Evolutionary conservation across 805 yeast species (phyloP), one percentile per base, ranked within the genome.

Genomic region (Starmerella riodocensis): DNA sequence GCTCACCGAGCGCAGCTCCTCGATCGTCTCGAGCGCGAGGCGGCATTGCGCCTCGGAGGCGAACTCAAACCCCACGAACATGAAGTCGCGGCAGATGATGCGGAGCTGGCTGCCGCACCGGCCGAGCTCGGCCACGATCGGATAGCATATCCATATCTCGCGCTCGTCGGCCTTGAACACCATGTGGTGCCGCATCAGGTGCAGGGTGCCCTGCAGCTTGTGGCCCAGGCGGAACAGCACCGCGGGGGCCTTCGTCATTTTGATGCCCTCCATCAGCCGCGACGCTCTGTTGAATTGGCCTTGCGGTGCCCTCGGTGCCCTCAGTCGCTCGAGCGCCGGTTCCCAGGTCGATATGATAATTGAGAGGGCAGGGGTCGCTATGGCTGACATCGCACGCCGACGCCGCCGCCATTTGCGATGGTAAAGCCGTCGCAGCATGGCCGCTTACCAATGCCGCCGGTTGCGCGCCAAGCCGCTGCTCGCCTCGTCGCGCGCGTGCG

Each of bases 101-200:
- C 93, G 71, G 33, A 88, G 61, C 36, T 50, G 21, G 43, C 49
- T 13, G 17, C 45, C 38, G 42, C 45, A 37, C 29, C 55, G 47
- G 33, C 50, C 49, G 20, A 52, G 53, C 29, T 57, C 66, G 34
- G 73, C 77, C 24, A 86, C 75, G 46, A 85, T 72, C 1, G 96
- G 95, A 58, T 84, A 88, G 43, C 93, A 79, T 23, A 84, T 69
- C 98, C 97, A 91, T 23, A 83, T 71, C 57, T 91, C 97, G 41
- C 74, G 64, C 48, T 44, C 47, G 3, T 42, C 42, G 13, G 53
- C 53, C 7, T 56, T 60, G 55, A 79, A 80, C 26, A 80, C 79
- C 50, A 81, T 57, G 59, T 81, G 91, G 54, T 80, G 86, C 5
- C 82, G 72, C 2, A 86, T 78, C 32, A 80, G 58, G 53, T 77